Evolutionary conservation across 352 stramenopile genomes (phyloP).

Genomic region (Pythium pyrilobum): DNA sequence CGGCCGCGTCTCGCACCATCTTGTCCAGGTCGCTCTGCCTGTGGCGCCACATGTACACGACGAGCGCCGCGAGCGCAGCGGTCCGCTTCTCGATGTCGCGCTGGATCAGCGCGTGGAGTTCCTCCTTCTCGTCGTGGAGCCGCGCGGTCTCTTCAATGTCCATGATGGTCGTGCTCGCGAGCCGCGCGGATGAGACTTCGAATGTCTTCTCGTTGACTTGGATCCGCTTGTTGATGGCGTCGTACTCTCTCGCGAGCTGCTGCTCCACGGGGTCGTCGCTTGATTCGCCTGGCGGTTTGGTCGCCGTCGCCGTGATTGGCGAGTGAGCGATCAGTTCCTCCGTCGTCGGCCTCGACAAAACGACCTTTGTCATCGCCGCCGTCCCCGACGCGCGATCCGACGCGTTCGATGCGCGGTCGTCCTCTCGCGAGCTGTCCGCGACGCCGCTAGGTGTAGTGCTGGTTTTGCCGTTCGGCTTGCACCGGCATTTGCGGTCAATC

Average conservation of each 20-base stretch:
- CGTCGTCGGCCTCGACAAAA: background rate
- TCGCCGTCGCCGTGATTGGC: background rate
- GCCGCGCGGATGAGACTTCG: slow-evolving; percentile 23
- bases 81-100: slow-evolving; percentile 25
- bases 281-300: background rate
- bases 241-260: slow-evolving; percentile 2
- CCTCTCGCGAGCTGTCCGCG: slow-evolving; percentile 1
- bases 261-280: slow-evolving; percentile 6
- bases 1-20: background rate
- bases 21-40: background rate
- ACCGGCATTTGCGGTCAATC: background rate
- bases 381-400: background rate
- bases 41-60: slow-evolving; percentile 19
- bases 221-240: slow-evolving; percentile 5
- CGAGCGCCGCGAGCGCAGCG: slow-evolving; percentile 29
- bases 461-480: background rate
- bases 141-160: slow-evolving; percentile 20
- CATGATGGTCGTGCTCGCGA: slow-evolving; percentile 16
- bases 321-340: background rate
- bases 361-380: slow-evolving; percentile 1
- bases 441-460: background rate
- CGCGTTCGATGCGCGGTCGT: too few relatives aligned
- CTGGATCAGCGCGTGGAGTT: slow-evolving; percentile 29
- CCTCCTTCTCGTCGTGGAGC: slow-evolving; percentile 38
- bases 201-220: slow-evolving; percentile 31